These are phyloP conservation scores for Ophiostoma pallidulum DNA, from an alignment of 2,329 filamentous ascomycete genomes.

Conservation along the genomic window DNA sequence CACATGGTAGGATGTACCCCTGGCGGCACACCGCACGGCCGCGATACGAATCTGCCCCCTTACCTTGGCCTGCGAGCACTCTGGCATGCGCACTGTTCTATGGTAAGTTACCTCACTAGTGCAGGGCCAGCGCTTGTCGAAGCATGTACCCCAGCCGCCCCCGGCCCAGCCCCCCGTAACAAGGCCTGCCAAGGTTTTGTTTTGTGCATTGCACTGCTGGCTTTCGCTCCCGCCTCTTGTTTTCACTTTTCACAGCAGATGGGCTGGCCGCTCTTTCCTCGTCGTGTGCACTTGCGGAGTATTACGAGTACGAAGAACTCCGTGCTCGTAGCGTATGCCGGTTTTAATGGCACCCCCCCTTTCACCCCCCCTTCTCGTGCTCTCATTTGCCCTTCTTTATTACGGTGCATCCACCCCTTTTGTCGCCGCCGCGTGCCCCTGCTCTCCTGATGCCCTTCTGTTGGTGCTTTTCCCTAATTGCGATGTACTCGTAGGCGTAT, in stretches of 20 bases:
- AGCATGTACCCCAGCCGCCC: conserved; percentile 2
- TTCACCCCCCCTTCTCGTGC: conserved; percentile 1
- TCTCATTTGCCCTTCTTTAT: conserved; percentile 5
- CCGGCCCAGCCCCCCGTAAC: not conserved
- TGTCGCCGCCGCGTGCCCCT: not conserved
- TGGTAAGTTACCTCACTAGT: conserved; percentile 2
- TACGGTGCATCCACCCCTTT: conserved; percentile 5
- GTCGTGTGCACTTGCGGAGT: too few species aligned
- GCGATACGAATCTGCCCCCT: too few species aligned
- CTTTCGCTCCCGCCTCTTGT: too few species aligned
- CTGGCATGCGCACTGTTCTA: not conserved
- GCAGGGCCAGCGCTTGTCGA: not conserved
- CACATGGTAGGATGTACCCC: too few species aligned
- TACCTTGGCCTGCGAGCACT: too few species aligned
- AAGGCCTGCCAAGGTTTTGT: not conserved
- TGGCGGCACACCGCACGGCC: too few species aligned
- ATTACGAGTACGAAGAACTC: too few species aligned
- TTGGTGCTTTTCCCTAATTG: not conserved
- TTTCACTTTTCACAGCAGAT: too few species aligned
- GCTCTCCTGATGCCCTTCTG: not conserved
- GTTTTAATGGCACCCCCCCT: not conserved
- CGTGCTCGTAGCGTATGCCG: not conserved
- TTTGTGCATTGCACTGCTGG: not conserved
- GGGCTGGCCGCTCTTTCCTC: not conserved
- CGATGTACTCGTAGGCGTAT: not conserved